A percentile compares a stretch with the other conserved stretches of the same genome.
phyloP scores from a whole-genome alignment of 495 filamentous ascomycete genomes.

The Penicillium lividum region DNA sequence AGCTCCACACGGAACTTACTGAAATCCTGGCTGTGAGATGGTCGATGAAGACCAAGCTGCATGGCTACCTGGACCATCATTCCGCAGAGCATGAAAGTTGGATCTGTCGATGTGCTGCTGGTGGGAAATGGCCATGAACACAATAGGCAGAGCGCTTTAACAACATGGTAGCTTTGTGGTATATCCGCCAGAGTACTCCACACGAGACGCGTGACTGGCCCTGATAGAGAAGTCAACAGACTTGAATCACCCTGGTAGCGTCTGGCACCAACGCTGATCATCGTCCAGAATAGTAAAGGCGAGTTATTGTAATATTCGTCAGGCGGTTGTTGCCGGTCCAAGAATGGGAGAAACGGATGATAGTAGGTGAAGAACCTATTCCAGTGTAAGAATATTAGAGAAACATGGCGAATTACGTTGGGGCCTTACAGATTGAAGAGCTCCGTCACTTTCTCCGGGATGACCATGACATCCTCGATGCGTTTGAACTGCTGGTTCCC shows the following conservation, averaged over 20 bases:
- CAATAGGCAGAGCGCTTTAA: constrained; percentile 85
- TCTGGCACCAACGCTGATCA: constrained; percentile 78
- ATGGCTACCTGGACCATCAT: constrained; percentile 93
- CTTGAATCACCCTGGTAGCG: constrained; percentile 66
- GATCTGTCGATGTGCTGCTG: constrained; percentile 81
- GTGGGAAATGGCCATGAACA: constrained; percentile 91
- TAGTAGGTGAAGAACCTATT: constrained; percentile 71
- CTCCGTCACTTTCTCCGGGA: constrained; percentile 68
- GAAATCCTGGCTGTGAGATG: constrained; percentile 89
- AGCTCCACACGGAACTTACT: constrained; percentile 78
- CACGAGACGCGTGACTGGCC: constrained; percentile 70
- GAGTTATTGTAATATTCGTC: constrained; percentile 74
- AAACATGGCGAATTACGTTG: background rate
- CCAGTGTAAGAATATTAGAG: constrained; percentile 16
- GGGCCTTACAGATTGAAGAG: constrained; percentile 68
- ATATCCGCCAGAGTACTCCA: constrained; percentile 83
- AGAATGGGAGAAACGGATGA: constrained; percentile 82
- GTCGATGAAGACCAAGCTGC: constrained; percentile 86
- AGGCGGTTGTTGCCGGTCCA: constrained; percentile 68
- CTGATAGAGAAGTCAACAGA: constrained; percentile 68
- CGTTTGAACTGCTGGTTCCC: constrained; percentile 47
- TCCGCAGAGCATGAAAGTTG: constrained; percentile 86
- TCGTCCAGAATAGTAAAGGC: constrained; percentile 82
- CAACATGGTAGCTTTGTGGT: constrained; percentile 84
- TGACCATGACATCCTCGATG: constrained; percentile 73